phyloP scores from a whole-genome alignment of 75 land plant species.

The Pseudotsuga menziesii region DNA sequence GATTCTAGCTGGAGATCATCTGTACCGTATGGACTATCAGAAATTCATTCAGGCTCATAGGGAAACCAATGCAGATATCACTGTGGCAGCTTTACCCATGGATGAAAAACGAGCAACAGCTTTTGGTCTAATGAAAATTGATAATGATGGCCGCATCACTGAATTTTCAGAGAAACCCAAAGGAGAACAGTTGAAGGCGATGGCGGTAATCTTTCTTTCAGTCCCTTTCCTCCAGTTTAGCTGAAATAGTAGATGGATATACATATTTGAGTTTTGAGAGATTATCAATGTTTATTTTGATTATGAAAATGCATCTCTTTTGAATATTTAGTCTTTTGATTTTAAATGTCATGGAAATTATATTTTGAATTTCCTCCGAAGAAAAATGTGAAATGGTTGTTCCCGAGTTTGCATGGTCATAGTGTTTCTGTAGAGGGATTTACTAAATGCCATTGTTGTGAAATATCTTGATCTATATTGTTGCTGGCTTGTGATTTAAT shows the following conservation, averaged over 20 bases:
- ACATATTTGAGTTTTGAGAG: background rate
- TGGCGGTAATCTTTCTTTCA: conserved; percentile 56
- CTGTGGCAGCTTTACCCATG: conserved; percentile 98
- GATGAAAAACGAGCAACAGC: conserved; percentile 97
- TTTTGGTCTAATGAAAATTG: conserved; percentile 98
- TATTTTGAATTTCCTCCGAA: background rate
- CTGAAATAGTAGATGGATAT: background rate
- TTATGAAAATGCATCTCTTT: background rate
- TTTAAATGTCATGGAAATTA: background rate
- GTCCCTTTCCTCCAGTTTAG: background rate
- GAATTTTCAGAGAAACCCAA: conserved; percentile 98
- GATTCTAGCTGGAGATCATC: conserved; percentile 95
- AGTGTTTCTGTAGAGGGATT: background rate
- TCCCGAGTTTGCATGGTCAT: background rate
- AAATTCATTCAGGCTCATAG: conserved; percentile 96
- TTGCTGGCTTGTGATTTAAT: background rate
- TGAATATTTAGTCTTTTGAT: background rate
- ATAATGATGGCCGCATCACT: conserved; percentile 87
- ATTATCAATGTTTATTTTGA: background rate
- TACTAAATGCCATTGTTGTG: background rate
- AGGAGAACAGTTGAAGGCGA: conserved; percentile 82
- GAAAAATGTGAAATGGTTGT: background rate
- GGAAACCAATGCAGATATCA: conserved; percentile 94
- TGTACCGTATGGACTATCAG: conserved; percentile 98
- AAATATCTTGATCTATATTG: background rate